A percentile compares a stretch with the other conserved stretches of the same genome.
phyloP scores from a whole-genome alignment of 139 green algal genomes.

The Edaphochlamys debaryana region DNA sequence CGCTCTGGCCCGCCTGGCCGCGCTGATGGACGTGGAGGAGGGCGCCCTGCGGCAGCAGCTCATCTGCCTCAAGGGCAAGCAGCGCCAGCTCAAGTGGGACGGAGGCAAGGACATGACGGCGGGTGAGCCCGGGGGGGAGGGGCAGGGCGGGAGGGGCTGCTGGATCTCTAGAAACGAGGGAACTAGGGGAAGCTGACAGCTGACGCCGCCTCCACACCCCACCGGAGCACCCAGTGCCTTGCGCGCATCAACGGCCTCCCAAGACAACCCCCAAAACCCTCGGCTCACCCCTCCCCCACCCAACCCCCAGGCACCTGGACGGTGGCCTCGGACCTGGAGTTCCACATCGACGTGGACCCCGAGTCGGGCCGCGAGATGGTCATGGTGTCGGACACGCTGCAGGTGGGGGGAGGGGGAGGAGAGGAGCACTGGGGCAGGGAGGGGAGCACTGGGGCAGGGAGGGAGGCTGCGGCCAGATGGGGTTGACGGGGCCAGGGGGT shows the following conservation, averaged over 20 bases:
- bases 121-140: constrained; percentile 4
- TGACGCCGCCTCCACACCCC: no score
- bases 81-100: constrained; percentile 55
- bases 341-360: constrained; percentile 81
- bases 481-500: no score
- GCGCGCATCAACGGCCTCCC: no score
- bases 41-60: constrained; percentile 74
- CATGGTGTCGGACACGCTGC: constrained; percentile 63
- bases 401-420: no score
- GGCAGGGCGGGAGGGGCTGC: neutral
- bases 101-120: constrained; percentile 50
- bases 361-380: constrained; percentile 76
- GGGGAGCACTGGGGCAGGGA: no score
- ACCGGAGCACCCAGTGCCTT: no score
- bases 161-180: neutral
- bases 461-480: no score
- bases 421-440: no score
- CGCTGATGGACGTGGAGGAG: constrained; percentile 87
- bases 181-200: neutral
- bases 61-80: constrained; percentile 76
- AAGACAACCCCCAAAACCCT: no score
- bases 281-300: no score
- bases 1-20: constrained; percentile 87
- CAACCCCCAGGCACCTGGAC: constrained; percentile 46
- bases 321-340: constrained; percentile 76